Percentiles rank a stretch among this genome's conserved stretches.
phyloP scores from a whole-genome alignment of 768 basidiomycete genomes.

The Mycena epipterygia region DNA sequence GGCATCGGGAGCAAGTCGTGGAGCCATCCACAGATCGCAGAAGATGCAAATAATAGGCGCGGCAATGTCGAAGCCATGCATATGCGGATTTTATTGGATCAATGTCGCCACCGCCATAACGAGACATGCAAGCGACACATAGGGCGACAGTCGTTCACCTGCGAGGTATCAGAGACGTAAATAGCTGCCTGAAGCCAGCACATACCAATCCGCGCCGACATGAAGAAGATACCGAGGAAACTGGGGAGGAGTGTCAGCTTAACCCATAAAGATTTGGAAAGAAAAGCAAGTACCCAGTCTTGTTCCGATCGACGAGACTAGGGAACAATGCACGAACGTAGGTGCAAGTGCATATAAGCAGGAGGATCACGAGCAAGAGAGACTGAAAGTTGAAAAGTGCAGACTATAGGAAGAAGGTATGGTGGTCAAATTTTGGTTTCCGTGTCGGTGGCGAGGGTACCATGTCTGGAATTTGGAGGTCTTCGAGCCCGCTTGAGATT shows the following conservation, averaged over 20 bases:
- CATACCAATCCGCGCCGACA: conserved; percentile 94
- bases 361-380: conserved; percentile 90
- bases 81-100: conserved; percentile 20
- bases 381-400: conserved; percentile 99
- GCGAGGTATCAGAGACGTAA: background rate
- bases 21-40: background rate
- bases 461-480: background rate
- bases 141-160: conserved; percentile 97
- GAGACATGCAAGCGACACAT: conserved; percentile 93
- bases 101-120: conserved; percentile 88
- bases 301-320: conserved; percentile 91
- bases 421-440: background rate
- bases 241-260: conserved; percentile 66
- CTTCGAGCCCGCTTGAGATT: no score
- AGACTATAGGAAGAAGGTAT: conserved; percentile 58
- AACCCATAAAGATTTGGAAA: background rate
- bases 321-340: conserved; percentile 94
- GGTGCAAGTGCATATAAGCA: conserved; percentile 97
- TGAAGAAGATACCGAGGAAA: conserved; percentile 94
- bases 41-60: background rate
- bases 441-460: background rate
- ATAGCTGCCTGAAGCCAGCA: conserved; percentile 15
- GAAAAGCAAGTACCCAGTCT: conserved; percentile 81
- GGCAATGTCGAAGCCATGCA: background rate
- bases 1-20: no score